These are phyloP conservation scores for Acanthamoeba lenticulata DNA, from an alignment of 208 protist genomes.

Conservation along the genomic window DNA sequence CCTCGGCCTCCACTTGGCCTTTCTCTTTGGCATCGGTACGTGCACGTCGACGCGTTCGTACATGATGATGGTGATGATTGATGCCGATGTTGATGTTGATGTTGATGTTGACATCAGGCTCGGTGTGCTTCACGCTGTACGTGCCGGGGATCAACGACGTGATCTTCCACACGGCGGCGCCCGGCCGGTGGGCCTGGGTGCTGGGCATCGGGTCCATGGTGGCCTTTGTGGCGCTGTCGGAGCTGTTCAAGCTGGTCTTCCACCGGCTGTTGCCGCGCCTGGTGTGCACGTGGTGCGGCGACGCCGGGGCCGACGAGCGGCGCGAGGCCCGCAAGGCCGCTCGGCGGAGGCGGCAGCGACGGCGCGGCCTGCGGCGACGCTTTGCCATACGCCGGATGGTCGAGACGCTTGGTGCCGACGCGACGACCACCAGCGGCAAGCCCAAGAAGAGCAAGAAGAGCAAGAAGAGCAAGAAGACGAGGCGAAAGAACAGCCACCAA, in stretches of 20 bases:
- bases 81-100: neutral
- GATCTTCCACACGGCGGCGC: neutral
- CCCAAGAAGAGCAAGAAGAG: too few relatives aligned
- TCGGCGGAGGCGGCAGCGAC: neutral
- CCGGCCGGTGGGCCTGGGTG: conserved; percentile 34
- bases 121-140: conserved; percentile 59
- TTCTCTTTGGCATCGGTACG: conserved; percentile 58
- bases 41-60: too few relatives aligned
- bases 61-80: too few relatives aligned
- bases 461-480: neutral
- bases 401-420: too few relatives aligned
- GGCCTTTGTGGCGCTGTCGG: neutral
- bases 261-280: neutral
- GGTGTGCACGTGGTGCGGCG: neutral
- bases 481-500: neutral
- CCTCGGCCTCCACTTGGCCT: conserved; percentile 38
- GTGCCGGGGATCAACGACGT: conserved; percentile 7
- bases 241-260: conserved; percentile 53
- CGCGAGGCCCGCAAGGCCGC: neutral
- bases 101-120: neutral
- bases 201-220: neutral
- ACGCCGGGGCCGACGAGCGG: neutral
- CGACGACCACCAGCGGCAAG: neutral
- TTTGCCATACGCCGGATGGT: neutral
- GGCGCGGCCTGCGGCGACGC: neutral